Evolutionary conservation across 2,329 filamentous ascomycete genomes (phyloP).

Genomic region (Raffaelea albimanens): DNA sequence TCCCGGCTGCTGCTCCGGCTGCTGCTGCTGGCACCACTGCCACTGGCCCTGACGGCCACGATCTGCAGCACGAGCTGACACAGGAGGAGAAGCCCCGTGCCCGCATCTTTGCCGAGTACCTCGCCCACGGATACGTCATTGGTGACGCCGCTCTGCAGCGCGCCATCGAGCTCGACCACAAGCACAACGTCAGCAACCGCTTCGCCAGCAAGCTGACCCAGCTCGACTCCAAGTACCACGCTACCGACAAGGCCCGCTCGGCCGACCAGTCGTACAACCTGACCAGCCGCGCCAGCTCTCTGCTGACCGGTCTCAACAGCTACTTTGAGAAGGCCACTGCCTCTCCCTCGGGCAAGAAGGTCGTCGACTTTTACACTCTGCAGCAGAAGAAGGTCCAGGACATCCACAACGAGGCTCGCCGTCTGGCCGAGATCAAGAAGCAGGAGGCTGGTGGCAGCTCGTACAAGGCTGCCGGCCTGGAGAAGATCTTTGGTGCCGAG

Average conservation of each 20-base stretch:
- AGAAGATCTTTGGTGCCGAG: constrained; percentile 43
- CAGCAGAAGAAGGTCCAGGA: constrained; percentile 85
- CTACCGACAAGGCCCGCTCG: constrained; percentile 74
- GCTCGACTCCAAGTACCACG: constrained; percentile 81
- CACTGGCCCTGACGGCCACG: no score
- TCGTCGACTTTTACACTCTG: constrained; percentile 80
- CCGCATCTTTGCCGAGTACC: constrained; percentile 91
- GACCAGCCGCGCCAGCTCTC: constrained; percentile 57
- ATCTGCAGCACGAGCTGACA: constrained; percentile 61
- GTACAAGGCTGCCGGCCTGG: constrained; percentile 48
- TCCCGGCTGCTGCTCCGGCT: constrained; percentile 19
- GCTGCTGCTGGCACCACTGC: background rate
- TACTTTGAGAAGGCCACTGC: constrained; percentile 93
- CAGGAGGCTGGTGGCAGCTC: constrained; percentile 49
- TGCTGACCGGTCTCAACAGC: constrained; percentile 59
- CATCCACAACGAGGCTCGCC: constrained; percentile 82
- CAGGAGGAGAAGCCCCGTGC: constrained; percentile 96
- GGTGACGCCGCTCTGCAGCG: constrained; percentile 66
- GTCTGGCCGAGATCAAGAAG: constrained; percentile 82
- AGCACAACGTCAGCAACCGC: constrained; percentile 73
- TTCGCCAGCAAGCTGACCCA: constrained; percentile 69
- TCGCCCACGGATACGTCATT: constrained; percentile 86
- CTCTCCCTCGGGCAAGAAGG: constrained; percentile 79
- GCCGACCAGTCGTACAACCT: constrained; percentile 81
- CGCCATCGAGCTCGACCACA: constrained; percentile 79